Percentiles rank a stretch among this genome's conserved stretches.
These are phyloP conservation scores for Entrophospora sp. DNA, from an alignment of 192 early-diverging fungal species.

Conservation along the genomic window DNA sequence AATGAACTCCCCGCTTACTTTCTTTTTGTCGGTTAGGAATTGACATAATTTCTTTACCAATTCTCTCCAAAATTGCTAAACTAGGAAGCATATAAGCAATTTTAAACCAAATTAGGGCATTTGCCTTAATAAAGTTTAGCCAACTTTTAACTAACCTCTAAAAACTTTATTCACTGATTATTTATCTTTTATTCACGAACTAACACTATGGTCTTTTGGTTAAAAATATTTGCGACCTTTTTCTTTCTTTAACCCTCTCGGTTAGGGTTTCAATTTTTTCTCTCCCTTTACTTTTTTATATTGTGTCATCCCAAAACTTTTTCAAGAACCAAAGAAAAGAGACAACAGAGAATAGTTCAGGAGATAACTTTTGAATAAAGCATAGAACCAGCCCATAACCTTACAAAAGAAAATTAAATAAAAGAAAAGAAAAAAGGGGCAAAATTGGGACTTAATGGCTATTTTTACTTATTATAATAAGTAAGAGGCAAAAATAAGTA, in stretches of 20 bases:
- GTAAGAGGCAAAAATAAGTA: background rate
- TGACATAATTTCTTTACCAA: background rate
- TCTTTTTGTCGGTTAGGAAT: background rate
- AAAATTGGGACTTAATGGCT: background rate
- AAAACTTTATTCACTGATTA: background rate
- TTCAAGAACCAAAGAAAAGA: background rate
- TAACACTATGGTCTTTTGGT: constrained; percentile 10
- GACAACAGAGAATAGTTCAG: background rate
- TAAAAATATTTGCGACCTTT: constrained; percentile 4
- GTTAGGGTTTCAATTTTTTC: background rate
- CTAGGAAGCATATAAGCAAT: background rate
- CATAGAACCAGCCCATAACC: background rate
- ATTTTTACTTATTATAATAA: constrained; percentile 1
- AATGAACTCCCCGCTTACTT: background rate
- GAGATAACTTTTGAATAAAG: constrained; percentile 3
- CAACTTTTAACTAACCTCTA: constrained; percentile 1
- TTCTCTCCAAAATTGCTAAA: background rate
- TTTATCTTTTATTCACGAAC: constrained; percentile 1
- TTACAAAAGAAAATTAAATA: constrained; percentile 1
- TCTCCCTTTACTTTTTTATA: background rate
- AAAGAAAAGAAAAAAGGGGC: constrained; percentile 8
- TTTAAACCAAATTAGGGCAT: background rate
- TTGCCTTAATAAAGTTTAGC: constrained; percentile 1
- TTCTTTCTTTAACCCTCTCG: background rate
- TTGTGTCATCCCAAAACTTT: background rate